These are phyloP conservation scores for Sphaerulina vaccinii DNA, from an alignment of 2,329 filamentous ascomycete genomes.

Conservation along the genomic window DNA sequence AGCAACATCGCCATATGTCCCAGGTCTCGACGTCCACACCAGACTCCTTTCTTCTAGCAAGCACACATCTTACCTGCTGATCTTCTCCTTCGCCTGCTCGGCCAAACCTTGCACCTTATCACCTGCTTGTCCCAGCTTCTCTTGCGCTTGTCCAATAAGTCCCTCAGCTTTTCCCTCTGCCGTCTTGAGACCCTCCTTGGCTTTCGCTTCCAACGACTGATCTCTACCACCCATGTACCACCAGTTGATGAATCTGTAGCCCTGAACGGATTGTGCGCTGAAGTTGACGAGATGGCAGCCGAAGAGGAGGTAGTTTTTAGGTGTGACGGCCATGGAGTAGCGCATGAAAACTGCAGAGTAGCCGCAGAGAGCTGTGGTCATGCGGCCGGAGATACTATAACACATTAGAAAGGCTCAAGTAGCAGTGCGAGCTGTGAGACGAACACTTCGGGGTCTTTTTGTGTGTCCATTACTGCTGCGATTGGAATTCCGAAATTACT, in stretches of 20 bases:
- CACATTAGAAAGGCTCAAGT: neutral
- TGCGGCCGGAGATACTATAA: slow-evolving; percentile 61
- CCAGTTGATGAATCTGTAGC: slow-evolving; percentile 62
- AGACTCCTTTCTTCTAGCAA: neutral
- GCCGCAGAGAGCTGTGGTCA: slow-evolving; percentile 60
- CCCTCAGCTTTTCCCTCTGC: slow-evolving; percentile 27
- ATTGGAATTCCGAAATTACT: slow-evolving; percentile 55
- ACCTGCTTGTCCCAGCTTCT: slow-evolving; percentile 34
- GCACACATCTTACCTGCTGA: neutral
- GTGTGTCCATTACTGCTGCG: slow-evolving; percentile 54
- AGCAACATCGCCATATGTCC: too few relatives aligned
- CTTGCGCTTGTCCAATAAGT: slow-evolving; percentile 29
- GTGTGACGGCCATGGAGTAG: slow-evolving; percentile 62
- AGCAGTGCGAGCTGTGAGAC: slow-evolving; percentile 13
- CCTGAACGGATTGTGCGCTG: slow-evolving; percentile 59
- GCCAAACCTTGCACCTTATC: slow-evolving; percentile 31
- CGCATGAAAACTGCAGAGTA: slow-evolving; percentile 67
- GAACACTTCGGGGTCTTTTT: slow-evolving; percentile 55
- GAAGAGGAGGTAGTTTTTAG: slow-evolving; percentile 67
- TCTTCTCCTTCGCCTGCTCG: slow-evolving; percentile 14
- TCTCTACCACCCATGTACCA: slow-evolving; percentile 54
- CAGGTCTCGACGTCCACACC: neutral
- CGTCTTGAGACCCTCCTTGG: slow-evolving; percentile 38
- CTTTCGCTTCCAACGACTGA: slow-evolving; percentile 39
- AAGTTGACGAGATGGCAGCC: slow-evolving; percentile 67